Conservation (phyloP, 345 rosid genomes). For the Pugionium dolabratum region DNA sequence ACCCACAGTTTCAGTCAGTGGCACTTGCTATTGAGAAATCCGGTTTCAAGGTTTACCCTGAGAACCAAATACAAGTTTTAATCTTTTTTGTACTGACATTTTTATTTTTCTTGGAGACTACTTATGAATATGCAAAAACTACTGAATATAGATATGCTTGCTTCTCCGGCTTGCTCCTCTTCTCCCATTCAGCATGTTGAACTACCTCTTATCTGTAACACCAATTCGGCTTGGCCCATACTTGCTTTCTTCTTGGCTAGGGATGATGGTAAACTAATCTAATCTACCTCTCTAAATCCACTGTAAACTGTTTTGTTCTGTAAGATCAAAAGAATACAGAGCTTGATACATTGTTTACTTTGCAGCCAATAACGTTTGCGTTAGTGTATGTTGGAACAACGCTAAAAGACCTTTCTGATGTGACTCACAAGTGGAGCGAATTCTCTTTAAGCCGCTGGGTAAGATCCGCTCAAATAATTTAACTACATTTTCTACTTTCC, state of each 20-base stretch:
- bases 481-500: background rate
- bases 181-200: constrained; percentile 91
- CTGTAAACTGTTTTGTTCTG: background rate
- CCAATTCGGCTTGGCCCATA: constrained; percentile 78
- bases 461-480: constrained; percentile 28
- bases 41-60: constrained; percentile 80
- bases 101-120: background rate
- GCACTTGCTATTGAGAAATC: constrained; percentile 82
- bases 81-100: background rate
- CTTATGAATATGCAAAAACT: constrained; percentile 22
- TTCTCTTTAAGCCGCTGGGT: constrained; percentile 92
- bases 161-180: constrained; percentile 96
- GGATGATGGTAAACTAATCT: constrained; percentile 78
- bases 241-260: constrained; percentile 96
- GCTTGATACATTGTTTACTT: constrained; percentile 32
- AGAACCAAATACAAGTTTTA: constrained; percentile 1
- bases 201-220: constrained; percentile 93
- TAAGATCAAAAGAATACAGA: constrained; percentile 11
- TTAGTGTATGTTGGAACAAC: constrained; percentile 94
- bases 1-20: constrained; percentile 89
- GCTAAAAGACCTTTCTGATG: constrained; percentile 96
- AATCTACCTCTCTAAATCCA: background rate
- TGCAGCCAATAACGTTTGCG: constrained; percentile 91
- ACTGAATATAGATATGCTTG: constrained; percentile 64
- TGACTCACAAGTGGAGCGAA: constrained; percentile 94